phyloP scores from a whole-genome alignment of 305 asterid species.

The Fraxinus paxiana region DNA sequence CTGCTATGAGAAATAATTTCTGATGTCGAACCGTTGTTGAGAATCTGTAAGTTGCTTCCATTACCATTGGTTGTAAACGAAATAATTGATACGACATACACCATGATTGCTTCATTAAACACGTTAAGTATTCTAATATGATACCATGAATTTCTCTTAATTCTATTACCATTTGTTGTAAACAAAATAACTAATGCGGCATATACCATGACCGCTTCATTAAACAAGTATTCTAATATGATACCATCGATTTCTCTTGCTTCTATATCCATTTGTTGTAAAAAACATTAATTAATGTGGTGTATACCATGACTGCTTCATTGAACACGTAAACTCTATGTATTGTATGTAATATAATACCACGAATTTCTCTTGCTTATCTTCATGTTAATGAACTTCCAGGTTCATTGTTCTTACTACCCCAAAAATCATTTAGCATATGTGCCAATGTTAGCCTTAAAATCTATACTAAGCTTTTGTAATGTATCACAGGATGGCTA shows the following conservation, averaged over 20 bases:
- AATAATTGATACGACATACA: background rate
- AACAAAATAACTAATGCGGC: background rate
- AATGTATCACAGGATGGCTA: constrained; percentile 59
- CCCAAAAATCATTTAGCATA: background rate
- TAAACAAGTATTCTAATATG: background rate
- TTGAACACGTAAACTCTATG: background rate
- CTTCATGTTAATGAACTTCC: background rate
- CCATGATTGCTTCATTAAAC: background rate
- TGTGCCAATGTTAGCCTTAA: background rate
- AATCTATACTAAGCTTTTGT: background rate
- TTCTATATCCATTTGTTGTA: no score
- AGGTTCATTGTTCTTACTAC: background rate
- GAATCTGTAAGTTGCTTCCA: background rate
- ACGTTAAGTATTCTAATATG: background rate
- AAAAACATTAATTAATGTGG: no score
- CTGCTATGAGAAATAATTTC: constrained; percentile 1
- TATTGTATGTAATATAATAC: background rate
- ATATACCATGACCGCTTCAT: background rate
- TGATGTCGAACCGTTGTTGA: background rate
- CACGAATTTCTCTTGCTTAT: background rate
- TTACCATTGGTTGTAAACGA: background rate
- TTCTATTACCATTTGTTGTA: background rate
- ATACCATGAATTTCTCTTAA: no score
- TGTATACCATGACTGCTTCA: background rate
- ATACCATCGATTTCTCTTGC: no score